A percentile compares a stretch with the other conserved stretches of the same genome.
phyloP scores from a whole-genome alignment of 164 flowering plant genomes.

The Chloranthus sessilifolius region DNA sequence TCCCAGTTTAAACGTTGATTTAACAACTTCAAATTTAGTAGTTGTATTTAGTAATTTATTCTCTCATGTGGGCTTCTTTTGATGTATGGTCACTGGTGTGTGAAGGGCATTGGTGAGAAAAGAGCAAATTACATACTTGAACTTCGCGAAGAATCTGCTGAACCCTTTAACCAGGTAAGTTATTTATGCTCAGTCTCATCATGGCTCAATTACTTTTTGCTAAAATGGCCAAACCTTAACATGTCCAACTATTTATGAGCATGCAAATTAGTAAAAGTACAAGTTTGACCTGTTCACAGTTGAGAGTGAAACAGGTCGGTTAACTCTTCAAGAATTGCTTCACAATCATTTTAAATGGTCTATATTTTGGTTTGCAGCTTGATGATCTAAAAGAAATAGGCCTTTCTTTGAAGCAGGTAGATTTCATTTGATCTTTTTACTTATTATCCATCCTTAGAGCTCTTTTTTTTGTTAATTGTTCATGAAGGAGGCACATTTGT shows the following conservation, averaged over 20 bases:
- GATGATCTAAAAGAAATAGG: conserved; percentile 65
- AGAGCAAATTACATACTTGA: conserved; percentile 63
- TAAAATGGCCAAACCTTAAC: too few relatives aligned
- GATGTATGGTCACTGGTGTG: neutral
- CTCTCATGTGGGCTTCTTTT: neutral
- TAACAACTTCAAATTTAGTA: too few relatives aligned
- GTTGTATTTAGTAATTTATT: neutral
- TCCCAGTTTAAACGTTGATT: too few relatives aligned
- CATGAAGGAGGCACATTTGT: too few relatives aligned
- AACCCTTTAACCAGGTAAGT: conserved; percentile 65
- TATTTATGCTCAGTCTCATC: neutral
- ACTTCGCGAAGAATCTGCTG: conserved; percentile 58
- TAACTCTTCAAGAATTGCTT: too few relatives aligned
- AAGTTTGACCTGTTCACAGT: too few relatives aligned
- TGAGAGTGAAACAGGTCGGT: too few relatives aligned
- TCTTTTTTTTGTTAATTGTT: too few relatives aligned
- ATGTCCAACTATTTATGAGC: too few relatives aligned
- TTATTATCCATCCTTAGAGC: neutral
- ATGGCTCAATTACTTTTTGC: too few relatives aligned
- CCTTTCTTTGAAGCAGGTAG: conserved; percentile 67
- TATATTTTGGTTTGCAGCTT: conserved; percentile 36
- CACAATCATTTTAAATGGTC: neutral
- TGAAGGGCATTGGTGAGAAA: conserved; percentile 78
- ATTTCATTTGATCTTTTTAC: neutral
- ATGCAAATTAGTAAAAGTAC: too few relatives aligned